Conservation (phyloP, 2,329 filamentous ascomycete genomes). For the Cladosporium sp. region DNA sequence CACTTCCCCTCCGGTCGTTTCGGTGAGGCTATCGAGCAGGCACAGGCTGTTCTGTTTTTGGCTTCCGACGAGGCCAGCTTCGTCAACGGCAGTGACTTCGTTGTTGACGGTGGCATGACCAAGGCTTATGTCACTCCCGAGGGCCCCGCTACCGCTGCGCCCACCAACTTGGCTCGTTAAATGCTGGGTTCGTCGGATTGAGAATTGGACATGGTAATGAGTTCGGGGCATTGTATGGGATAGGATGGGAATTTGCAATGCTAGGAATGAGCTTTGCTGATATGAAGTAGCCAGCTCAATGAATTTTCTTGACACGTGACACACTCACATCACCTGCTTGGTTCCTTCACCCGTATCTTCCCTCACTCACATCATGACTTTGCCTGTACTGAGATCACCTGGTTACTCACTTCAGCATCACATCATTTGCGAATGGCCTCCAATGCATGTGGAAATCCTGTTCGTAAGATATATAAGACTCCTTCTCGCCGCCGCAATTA, state of each 20-base stretch:
- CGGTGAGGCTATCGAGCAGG: constrained; percentile 91
- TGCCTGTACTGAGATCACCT: no score
- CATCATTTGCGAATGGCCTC: background rate
- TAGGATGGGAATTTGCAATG: background rate
- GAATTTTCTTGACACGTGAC: background rate
- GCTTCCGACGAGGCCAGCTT: constrained; percentile 88
- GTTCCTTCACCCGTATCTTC: background rate
- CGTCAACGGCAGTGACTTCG: constrained; percentile 87
- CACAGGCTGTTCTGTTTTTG: constrained; percentile 82
- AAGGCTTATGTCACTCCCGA: constrained; percentile 77
- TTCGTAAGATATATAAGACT: no score
- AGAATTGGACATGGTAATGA: constrained; percentile 6
- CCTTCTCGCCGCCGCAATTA: no score
- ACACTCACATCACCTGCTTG: background rate
- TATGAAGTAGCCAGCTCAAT: constrained; percentile 15
- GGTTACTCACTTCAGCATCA: background rate
- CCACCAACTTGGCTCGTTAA: constrained; percentile 39
- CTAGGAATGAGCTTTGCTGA: constrained; percentile 6
- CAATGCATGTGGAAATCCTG: no score
- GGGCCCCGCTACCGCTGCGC: constrained; percentile 55
- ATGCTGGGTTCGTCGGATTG: background rate
- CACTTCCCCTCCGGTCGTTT: constrained; percentile 89
- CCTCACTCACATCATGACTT: no score
- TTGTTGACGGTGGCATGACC: constrained; percentile 93
- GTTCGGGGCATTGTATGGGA: background rate